Percentiles rank a stretch among this genome's conserved stretches.
Conservation (phyloP, 371 early-diverging fungal species). For the Rhizopus sp. region DNA sequence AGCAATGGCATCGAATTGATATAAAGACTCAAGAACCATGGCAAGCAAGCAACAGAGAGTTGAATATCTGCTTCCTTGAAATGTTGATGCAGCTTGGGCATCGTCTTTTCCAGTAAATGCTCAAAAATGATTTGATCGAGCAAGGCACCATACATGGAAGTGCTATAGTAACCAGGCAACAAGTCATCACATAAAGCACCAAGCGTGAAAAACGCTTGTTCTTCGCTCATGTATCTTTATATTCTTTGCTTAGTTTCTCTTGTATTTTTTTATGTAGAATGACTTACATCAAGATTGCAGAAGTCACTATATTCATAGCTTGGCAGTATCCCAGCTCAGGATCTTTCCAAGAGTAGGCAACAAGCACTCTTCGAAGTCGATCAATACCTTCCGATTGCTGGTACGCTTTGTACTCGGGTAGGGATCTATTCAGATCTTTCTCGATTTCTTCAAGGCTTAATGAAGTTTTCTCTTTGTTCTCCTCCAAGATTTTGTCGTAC, state of each 20-base stretch:
- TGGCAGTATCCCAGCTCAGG: conserved; percentile 97
- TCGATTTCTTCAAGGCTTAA: conserved; percentile 94
- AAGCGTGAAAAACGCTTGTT: conserved; percentile 95
- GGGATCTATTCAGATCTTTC: conserved; percentile 90
- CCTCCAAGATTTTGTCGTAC: conserved; percentile 74
- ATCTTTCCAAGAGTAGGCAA: conserved; percentile 83
- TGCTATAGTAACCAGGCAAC: conserved; percentile 94
- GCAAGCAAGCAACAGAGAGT: conserved; percentile 91
- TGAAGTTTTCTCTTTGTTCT: conserved; percentile 65
- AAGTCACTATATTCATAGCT: conserved; percentile 98
- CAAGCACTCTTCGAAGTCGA: conserved; percentile 85
- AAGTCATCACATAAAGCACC: conserved; percentile 86
- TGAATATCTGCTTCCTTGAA: conserved; percentile 88
- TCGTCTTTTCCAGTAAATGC: conserved; percentile 74
- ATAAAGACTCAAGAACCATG: conserved; percentile 95
- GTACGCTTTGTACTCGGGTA: conserved; percentile 95
- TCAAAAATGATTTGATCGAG: conserved; percentile 96
- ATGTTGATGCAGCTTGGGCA: conserved; percentile 80
- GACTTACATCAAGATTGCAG: conserved; percentile 54
- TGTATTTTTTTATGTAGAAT: not conserved
- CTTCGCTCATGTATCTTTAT: conserved; percentile 84
- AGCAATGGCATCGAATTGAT: conserved; percentile 92
- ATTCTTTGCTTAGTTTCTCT: not conserved
- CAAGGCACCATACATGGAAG: conserved; percentile 96
- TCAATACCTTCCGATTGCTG: conserved; percentile 91